Evolutionary conservation across 495 filamentous ascomycete genomes (phyloP).

Genomic region (Pyrenopolyporus hunteri): DNA sequence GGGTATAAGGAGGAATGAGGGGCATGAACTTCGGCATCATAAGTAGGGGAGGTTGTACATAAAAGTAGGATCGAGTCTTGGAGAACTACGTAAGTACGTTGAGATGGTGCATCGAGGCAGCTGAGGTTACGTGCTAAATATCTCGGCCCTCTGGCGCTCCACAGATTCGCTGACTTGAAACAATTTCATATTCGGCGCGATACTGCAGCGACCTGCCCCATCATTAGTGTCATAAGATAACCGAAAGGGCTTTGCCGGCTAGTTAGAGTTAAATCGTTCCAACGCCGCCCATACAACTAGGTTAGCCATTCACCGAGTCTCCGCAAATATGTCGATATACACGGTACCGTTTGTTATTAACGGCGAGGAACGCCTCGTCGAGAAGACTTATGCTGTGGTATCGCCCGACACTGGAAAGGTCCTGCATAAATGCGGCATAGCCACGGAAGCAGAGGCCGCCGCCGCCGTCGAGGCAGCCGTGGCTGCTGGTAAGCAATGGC

Average conservation of each 20-base stretch:
- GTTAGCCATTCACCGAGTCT: constrained; percentile 7
- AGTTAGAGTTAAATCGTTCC: constrained; percentile 11
- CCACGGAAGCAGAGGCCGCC: constrained; percentile 65
- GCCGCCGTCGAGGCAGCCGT: constrained; percentile 68
- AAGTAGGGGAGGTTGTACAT: not conserved
- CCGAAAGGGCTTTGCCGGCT: constrained; percentile 4
- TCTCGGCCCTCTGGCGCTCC: constrained; percentile 1
- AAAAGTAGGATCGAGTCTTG: not conserved
- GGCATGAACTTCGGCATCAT: constrained; percentile 24
- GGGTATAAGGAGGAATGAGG: constrained; percentile 26
- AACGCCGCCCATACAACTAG: constrained; percentile 3
- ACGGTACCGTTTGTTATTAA: constrained; percentile 75
- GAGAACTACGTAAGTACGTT: not conserved
- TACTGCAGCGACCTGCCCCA: not conserved
- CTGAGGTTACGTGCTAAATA: not conserved
- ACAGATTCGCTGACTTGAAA: constrained; percentile 1
- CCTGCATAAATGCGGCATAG: constrained; percentile 66
- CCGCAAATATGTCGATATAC: constrained; percentile 37
- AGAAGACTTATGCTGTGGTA: constrained; percentile 68
- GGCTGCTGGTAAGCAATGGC: constrained; percentile 75
- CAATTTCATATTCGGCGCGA: constrained; percentile 1
- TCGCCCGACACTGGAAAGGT: constrained; percentile 67
- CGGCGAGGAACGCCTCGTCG: constrained; percentile 66
- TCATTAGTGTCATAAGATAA: constrained; percentile 12
- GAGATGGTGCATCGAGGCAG: not conserved